phyloP scores from a whole-genome alignment of 192 early-diverging fungal species.

The Mortierella claussenii region DNA sequence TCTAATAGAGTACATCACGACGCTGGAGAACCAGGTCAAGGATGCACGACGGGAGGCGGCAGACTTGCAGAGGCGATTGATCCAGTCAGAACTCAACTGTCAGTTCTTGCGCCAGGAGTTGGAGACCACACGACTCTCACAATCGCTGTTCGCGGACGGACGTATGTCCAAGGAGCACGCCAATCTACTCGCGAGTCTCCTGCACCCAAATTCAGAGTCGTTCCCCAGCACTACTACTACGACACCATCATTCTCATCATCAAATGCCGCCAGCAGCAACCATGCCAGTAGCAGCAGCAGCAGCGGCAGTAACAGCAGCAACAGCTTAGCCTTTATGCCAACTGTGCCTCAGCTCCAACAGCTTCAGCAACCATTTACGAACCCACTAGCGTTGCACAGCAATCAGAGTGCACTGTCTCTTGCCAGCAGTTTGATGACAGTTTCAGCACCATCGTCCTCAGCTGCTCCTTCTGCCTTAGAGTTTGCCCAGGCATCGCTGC shows the following conservation, averaged over 20 bases:
- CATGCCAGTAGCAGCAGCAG: conserved; percentile 1
- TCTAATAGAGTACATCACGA: conserved; percentile 62
- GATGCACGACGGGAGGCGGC: conserved; percentile 61
- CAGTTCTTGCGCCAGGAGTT: conserved; percentile 42
- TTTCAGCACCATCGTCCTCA: background rate
- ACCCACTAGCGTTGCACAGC: background rate
- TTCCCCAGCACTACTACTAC: conserved; percentile 9
- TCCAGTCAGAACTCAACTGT: conserved; percentile 44
- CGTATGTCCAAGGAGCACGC: conserved; percentile 39
- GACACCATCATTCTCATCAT: background rate
- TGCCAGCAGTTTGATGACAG: background rate
- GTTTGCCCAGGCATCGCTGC: background rate
- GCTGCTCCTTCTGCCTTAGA: background rate
- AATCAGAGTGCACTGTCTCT: background rate
- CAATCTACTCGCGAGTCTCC: conserved; percentile 39
- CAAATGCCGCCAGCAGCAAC: background rate
- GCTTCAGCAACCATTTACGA: background rate
- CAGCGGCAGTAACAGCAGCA: background rate
- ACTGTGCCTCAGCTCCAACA: background rate
- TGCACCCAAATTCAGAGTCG: conserved; percentile 28
- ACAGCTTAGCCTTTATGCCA: background rate
- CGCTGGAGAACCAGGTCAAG: conserved; percentile 67
- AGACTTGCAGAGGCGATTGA: conserved; percentile 55
- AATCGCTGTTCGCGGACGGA: conserved; percentile 24
- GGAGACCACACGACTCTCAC: conserved; percentile 27